Percentiles rank a stretch among this genome's conserved stretches.
Evolutionary conservation across 371 early-diverging fungal genomes (phyloP).

Genomic region (Rhizopus microsporus): DNA sequence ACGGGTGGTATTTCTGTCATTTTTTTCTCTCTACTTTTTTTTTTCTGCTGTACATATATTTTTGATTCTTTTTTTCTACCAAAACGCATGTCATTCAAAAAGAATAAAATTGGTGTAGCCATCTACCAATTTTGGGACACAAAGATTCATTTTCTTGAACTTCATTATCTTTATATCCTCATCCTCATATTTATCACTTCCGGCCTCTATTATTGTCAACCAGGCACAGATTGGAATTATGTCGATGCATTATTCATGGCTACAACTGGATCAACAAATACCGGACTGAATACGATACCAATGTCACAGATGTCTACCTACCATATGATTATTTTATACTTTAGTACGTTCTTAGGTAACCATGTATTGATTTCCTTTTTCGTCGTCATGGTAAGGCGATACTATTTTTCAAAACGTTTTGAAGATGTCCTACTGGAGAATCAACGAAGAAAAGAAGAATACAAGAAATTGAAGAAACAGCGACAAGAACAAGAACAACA

Average conservation of each 20-base stretch:
- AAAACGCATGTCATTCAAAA: conserved; percentile 7
- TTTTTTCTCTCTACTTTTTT: no score
- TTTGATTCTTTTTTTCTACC: no score
- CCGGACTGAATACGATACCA: conserved; percentile 38
- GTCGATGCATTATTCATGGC: conserved; percentile 42
- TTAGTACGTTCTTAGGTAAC: conserved; percentile 32
- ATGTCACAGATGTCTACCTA: conserved; percentile 38
- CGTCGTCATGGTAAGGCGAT: conserved; percentile 41
- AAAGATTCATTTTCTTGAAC: conserved; percentile 34
- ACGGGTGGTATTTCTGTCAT: no score
- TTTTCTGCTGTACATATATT: no score
- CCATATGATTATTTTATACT: conserved; percentile 30
- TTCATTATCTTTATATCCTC: conserved; percentile 37
- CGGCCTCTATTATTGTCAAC: conserved; percentile 37
- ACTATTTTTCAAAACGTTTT: conserved; percentile 42
- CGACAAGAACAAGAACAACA: conserved; percentile 9
- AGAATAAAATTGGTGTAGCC: conserved; percentile 7
- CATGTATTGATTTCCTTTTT: conserved; percentile 30
- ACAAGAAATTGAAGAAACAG: conserved; percentile 14
- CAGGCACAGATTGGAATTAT: conserved; percentile 33
- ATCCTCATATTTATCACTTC: conserved; percentile 26
- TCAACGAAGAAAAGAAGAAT: conserved; percentile 29
- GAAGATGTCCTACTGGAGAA: conserved; percentile 34
- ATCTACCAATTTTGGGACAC: conserved; percentile 27
- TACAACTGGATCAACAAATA: conserved; percentile 34